Evolutionary conservation across 306 rosid species (phyloP), one percentile per base, ranked within the genome.

Genomic region (Dryas drummondii): DNA sequence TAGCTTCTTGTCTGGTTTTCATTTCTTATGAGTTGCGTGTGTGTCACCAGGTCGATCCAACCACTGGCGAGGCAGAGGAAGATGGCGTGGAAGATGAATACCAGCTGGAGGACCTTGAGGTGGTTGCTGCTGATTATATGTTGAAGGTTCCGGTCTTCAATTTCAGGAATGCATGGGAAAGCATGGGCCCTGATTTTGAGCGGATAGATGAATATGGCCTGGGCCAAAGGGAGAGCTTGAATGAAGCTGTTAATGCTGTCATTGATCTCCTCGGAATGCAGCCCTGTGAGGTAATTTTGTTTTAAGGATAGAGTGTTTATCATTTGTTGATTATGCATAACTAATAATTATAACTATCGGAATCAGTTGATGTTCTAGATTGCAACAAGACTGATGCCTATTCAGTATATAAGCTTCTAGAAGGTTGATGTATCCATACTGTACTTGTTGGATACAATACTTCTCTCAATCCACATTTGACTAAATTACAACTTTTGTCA

Each of bases 21-120:
- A 14, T 44, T 64, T 57, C 68, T 72, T 72, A 63, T 64, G 47
- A 22, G 47, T 75, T 80, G 82, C 71, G 73, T 57, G 73, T 58
- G 76, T 81, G 68, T 78, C 57, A 54, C 68, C 76, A 92, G 99
- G 96, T 94, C 85, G 97, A 92, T 70, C 83, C 89, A 58, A 82
- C 83, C 81, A 86, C 92, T 7, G 97, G 99, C n/a, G 99, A 94
- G 87, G 87, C 93, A 52, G 99, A 92, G 56, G 99, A 94, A 59
- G 97, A 94, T 47, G 99, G 99, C 8, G 97, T 92, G 59, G 99
- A 94, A 85, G 99, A 94, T 80, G 97, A 92, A 85, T 94, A 92
- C 84, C 97, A 90, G 87, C 81, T 94, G 84, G 99, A 94, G 91
- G 99, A 94, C 66, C 86, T 94, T 77, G 99, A 92, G 80, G 99